Conservation (phyloP, 2,329 filamentous ascomycete genomes). For the Akanthomyces muscarius region DNA sequence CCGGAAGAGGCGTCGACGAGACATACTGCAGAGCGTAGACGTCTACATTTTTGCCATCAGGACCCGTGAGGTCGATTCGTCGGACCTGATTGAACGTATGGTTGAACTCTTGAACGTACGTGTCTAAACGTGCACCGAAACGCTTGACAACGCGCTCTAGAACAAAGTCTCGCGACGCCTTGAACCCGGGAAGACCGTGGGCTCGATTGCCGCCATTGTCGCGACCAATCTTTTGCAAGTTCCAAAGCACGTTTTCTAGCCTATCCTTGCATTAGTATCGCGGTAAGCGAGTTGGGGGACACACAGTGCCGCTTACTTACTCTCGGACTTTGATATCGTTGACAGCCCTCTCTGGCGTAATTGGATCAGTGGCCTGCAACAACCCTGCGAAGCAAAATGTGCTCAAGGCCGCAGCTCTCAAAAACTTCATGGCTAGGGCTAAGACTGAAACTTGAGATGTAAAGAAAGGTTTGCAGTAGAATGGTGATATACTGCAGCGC, state of each 20-base stretch:
- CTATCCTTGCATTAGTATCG: constrained; percentile 30
- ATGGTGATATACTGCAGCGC: background rate
- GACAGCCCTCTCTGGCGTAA: constrained; percentile 33
- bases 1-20: constrained; percentile 38
- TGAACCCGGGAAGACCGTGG: constrained; percentile 56
- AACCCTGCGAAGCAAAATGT: background rate
- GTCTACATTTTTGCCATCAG: constrained; percentile 30
- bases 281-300: background rate
- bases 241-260: constrained; percentile 50
- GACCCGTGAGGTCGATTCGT: constrained; percentile 41
- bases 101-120: constrained; percentile 43
- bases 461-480: background rate
- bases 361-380: background rate
- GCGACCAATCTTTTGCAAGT: constrained; percentile 50
- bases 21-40: constrained; percentile 45
- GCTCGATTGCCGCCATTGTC: constrained; percentile 57
- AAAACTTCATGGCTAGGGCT: background rate
- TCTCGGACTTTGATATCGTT: constrained; percentile 34
- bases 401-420: background rate
- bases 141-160: constrained; percentile 40
- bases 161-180: constrained; percentile 55
- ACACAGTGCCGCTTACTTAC: constrained; percentile 20
- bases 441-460: background rate
- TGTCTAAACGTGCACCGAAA: constrained; percentile 41
- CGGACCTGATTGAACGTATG: constrained; percentile 41